phyloP scores from a whole-genome alignment of 352 stramenopile genomes.

The Pythium biforme region DNA sequence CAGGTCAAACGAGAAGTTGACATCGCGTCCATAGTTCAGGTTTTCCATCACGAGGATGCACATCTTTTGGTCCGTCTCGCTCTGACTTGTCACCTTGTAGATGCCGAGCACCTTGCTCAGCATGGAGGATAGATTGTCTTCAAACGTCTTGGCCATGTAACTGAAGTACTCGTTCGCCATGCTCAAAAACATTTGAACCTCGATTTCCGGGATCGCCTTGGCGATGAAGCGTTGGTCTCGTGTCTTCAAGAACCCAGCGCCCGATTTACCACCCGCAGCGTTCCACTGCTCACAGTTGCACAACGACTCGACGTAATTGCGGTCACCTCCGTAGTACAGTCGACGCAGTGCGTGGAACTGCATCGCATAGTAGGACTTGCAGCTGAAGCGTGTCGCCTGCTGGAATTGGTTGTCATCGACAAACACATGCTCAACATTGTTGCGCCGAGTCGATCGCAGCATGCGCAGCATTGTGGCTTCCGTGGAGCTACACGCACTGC shows the following conservation, averaged over 20 bases:
- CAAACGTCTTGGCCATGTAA: conserved; percentile 88
- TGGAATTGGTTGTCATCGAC: conserved; percentile 88
- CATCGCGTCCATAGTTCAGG: conserved; percentile 80
- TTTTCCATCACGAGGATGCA: conserved; percentile 90
- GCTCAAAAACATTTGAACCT: conserved; percentile 88
- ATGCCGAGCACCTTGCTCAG: conserved; percentile 86
- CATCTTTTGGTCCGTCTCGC: conserved; percentile 74
- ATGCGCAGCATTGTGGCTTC: conserved; percentile 58
- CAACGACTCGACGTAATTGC: conserved; percentile 86
- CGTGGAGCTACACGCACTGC: conserved; percentile 10
- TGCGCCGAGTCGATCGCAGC: conserved; percentile 60
- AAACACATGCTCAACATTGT: conserved; percentile 85
- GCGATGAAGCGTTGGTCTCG: conserved; percentile 86
- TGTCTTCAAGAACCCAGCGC: conserved; percentile 84
- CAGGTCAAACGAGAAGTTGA: conserved; percentile 86
- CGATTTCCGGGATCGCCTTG: conserved; percentile 84
- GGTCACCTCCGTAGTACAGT: conserved; percentile 81
- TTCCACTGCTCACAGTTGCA: conserved; percentile 88
- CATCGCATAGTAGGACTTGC: conserved; percentile 89
- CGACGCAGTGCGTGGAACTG: conserved; percentile 85
- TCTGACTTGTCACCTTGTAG: conserved; percentile 82
- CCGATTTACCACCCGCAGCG: conserved; percentile 81
- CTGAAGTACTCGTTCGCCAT: conserved; percentile 89
- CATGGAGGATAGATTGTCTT: conserved; percentile 86
- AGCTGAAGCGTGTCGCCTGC: conserved; percentile 74